A percentile compares a stretch with the other conserved stretches of the same genome.
Evolutionary conservation across 148 eudicot species (phyloP).

Genomic region (Chenopodium album): DNA sequence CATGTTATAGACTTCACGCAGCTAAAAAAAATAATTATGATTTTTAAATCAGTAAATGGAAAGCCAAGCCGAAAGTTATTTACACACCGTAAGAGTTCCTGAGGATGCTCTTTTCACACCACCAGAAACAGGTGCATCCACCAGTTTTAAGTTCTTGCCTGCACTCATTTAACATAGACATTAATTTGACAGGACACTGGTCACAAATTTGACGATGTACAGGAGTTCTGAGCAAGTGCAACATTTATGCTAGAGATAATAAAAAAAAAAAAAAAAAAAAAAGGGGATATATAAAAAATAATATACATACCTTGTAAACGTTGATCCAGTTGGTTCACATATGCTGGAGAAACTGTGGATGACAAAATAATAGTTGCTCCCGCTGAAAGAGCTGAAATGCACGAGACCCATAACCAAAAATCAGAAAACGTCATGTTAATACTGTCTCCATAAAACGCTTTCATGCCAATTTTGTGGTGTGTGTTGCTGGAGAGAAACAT

Average conservation of each 20-base stretch:
- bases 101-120: conserved; percentile 84
- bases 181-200: conserved; percentile 10
- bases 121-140: conserved; percentile 99
- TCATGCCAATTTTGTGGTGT: no score
- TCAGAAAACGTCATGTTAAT: not conserved
- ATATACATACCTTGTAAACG: conserved; percentile 67
- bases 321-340: conserved; percentile 65
- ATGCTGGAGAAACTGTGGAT: conserved; percentile 95
- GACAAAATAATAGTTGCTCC: conserved; percentile 86
- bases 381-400: conserved; percentile 59
- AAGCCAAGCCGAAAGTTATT: conserved; percentile 1
- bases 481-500: no score
- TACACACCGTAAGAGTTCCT: conserved; percentile 87
- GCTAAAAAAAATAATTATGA: not conserved
- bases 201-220: not conserved
- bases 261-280: not conserved
- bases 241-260: not conserved
- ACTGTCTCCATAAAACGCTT: no score
- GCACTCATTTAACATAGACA: conserved; percentile 29
- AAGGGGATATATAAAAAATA: not conserved
- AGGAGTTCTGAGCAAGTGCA: not conserved
- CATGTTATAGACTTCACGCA: not conserved
- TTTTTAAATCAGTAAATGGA: not conserved
- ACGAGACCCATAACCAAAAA: conserved; percentile 8
- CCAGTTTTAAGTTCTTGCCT: conserved; percentile 71